A percentile compares a stretch with the other conserved stretches of the same genome.
Conservation (phyloP, 129 eudicot species). For the Silybum marianum region DNA sequence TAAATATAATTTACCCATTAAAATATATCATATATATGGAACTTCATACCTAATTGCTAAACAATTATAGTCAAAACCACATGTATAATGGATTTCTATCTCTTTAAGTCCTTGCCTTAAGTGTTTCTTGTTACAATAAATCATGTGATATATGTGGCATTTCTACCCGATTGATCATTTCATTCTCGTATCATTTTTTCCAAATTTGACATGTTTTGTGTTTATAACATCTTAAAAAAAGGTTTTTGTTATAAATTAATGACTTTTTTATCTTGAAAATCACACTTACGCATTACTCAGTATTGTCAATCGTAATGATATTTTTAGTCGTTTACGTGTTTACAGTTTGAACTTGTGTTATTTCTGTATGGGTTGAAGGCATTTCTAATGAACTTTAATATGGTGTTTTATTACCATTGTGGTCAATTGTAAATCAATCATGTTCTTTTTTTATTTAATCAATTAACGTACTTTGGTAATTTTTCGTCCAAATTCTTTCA, state of each 20-base stretch:
- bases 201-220: not conserved
- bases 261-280: not conserved
- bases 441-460: not conserved
- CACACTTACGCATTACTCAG: not conserved
- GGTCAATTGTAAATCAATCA: not conserved
- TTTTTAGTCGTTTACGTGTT: not conserved
- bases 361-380: not conserved
- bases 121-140: conserved; percentile 5
- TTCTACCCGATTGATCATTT: conserved; percentile 19
- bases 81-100: not conserved
- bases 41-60: conserved; percentile 11
- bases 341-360: not conserved
- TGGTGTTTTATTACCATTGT: not conserved
- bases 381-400: not conserved
- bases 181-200: not conserved
- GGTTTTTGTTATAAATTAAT: not conserved
- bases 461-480: not conserved
- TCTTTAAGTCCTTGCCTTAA: conserved; percentile 3
- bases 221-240: not conserved
- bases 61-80: not conserved
- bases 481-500: not conserved
- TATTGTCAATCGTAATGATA: not conserved
- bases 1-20: not conserved
- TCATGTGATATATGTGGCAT: conserved; percentile 18
- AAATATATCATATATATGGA: conserved; percentile 1